A percentile compares a stretch with the other conserved stretches of the same genome.
Evolutionary conservation across 768 basidiomycete species (phyloP).

Genomic region (Agrocybe praecox): DNA sequence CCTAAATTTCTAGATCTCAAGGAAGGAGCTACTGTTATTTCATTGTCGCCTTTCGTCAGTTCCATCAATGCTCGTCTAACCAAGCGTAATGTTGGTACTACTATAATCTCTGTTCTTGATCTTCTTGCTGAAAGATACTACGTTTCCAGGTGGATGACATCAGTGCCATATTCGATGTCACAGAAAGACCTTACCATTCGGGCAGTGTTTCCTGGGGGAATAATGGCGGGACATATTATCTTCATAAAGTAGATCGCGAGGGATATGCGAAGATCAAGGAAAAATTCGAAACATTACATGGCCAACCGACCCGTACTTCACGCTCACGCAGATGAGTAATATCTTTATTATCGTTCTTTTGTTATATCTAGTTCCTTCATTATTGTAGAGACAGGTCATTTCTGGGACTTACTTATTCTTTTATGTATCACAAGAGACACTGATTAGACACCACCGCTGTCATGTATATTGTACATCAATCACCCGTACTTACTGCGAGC

Average conservation of each 20-base stretch:
- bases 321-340: conserved; percentile 28
- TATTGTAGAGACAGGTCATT: background rate
- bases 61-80: conserved; percentile 74
- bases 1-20: conserved; percentile 94
- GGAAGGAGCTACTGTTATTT: conserved; percentile 89
- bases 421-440: background rate
- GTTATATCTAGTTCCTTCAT: background rate
- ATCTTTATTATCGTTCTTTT: conserved; percentile 1
- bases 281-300: conserved; percentile 54
- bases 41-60: conserved; percentile 83
- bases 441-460: background rate
- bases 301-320: conserved; percentile 29
- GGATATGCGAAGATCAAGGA: conserved; percentile 65
- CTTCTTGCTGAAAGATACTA: background rate
- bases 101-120: background rate
- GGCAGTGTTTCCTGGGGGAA: conserved; percentile 86
- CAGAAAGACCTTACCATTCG: conserved; percentile 64
- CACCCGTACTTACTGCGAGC: background rate
- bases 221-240: conserved; percentile 67
- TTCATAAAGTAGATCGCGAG: conserved; percentile 76
- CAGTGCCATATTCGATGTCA: conserved; percentile 79
- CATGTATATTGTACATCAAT: background rate
- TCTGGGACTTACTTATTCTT: background rate
- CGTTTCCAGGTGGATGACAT: conserved; percentile 68
- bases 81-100: conserved; percentile 71